These are phyloP conservation scores for Calonectria pauciramosa DNA, from an alignment of 2,329 filamentous ascomycete species.

Conservation along the genomic window DNA sequence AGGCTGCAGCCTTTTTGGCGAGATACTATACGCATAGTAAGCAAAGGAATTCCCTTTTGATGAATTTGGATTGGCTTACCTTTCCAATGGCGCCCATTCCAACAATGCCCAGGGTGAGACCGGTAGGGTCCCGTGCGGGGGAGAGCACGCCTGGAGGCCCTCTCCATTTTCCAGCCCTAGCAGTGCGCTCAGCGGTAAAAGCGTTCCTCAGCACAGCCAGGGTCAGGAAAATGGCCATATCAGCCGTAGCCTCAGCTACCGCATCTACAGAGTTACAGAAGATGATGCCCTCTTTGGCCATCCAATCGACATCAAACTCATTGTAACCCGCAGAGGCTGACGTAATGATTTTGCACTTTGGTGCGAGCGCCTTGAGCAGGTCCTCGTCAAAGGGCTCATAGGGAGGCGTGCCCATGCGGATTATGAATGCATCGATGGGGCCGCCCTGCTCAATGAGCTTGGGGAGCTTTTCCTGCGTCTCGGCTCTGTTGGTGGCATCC, in stretches of 20 bases:
- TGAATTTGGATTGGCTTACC: conserved; percentile 4
- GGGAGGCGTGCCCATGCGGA: conserved; percentile 63
- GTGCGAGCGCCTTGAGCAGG: conserved; percentile 54
- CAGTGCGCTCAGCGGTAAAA: conserved; percentile 52
- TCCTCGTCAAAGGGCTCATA: conserved; percentile 63
- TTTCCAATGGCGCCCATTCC: conserved; percentile 60
- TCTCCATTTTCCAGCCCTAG: conserved; percentile 54
- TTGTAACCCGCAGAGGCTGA: conserved; percentile 63
- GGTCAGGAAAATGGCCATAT: conserved; percentile 56
- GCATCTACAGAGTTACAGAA: conserved; percentile 69
- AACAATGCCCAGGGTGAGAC: conserved; percentile 59
- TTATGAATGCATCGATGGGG: conserved; percentile 60
- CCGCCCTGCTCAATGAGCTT: conserved; percentile 50
- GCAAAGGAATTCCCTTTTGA: neutral
- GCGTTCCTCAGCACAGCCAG: conserved; percentile 59
- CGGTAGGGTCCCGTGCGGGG: conserved; percentile 55
- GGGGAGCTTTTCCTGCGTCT: conserved; percentile 52
- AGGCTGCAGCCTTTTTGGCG: conserved; percentile 53
- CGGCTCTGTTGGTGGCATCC: conserved; percentile 51
- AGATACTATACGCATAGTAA: conserved; percentile 47
- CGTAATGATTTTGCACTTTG: conserved; percentile 58
- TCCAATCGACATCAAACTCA: conserved; percentile 60
- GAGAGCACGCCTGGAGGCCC: conserved; percentile 37
- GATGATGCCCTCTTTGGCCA: conserved; percentile 58
- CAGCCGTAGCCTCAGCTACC: conserved; percentile 64